Percentiles rank a stretch among this genome's conserved stretches.
These are phyloP conservation scores for Picea glauca DNA, from an alignment of 75 land plant genomes.

Conservation along the genomic window DNA sequence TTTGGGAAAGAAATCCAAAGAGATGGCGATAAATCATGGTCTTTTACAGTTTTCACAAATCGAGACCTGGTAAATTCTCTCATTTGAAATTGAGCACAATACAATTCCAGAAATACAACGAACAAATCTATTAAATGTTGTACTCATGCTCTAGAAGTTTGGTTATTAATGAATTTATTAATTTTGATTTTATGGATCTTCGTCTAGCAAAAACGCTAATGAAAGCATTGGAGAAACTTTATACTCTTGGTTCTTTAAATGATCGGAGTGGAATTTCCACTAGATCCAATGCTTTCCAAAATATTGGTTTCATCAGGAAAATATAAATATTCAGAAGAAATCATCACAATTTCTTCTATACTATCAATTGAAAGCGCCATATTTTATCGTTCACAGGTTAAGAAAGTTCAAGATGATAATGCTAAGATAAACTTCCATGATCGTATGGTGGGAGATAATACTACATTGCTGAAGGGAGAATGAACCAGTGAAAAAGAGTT, in stretches of 20 bases:
- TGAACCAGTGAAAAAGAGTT: no score
- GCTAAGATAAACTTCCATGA: conserved; percentile 91
- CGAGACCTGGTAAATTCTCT: conserved; percentile 93
- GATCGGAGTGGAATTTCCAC: conserved; percentile 92
- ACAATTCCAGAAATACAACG: conserved; percentile 94
- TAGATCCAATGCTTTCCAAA: conserved; percentile 98
- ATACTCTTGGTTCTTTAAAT: conserved; percentile 86
- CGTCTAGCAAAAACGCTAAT: conserved; percentile 89
- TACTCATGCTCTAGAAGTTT: conserved; percentile 86
- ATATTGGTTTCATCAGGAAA: conserved; percentile 97
- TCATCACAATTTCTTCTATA: conserved; percentile 85
- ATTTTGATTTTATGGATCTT: conserved; percentile 96
- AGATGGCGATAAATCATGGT: no score
- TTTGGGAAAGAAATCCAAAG: no score
- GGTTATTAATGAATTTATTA: conserved; percentile 80
- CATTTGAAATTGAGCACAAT: conserved; percentile 83
- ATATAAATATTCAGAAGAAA: conserved; percentile 86
- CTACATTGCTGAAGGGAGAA: conserved; percentile 75
- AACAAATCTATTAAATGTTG: conserved; percentile 91
- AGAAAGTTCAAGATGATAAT: conserved; percentile 99
- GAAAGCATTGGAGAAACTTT: conserved; percentile 85
- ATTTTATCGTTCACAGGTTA: conserved; percentile 95
- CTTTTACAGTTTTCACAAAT: no score
- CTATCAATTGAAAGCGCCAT: conserved; percentile 88
- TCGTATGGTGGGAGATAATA: conserved; percentile 94